Evolutionary conservation across 257 asterid species (phyloP).

Genomic region (Scutellaria baicalensis): DNA sequence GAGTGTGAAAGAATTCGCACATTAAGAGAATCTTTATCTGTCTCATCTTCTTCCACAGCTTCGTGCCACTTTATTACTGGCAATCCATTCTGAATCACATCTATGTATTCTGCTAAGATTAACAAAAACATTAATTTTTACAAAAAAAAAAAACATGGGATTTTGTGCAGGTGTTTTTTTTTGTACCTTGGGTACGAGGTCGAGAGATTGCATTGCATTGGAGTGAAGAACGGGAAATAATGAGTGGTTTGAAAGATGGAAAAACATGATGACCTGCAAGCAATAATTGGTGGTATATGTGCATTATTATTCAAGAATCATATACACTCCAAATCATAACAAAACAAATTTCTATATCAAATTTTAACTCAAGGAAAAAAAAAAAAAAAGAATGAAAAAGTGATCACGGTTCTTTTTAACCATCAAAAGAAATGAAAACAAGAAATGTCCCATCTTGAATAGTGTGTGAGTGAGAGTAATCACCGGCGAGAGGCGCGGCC

Average conservation of each 20-base stretch:
- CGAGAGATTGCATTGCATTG: conserved; percentile 42
- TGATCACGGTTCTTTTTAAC: background rate
- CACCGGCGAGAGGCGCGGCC: conserved; percentile 24
- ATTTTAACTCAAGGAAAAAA: background rate
- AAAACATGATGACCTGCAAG: conserved; percentile 29
- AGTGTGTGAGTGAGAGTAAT: background rate
- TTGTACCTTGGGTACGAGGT: conserved; percentile 24
- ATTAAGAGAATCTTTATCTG: conserved; percentile 21
- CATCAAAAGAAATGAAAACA: background rate
- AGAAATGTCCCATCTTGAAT: background rate
- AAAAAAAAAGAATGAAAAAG: background rate
- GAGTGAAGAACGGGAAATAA: conserved; percentile 9
- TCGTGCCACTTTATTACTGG: conserved; percentile 49
- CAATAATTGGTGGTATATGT: conserved; percentile 10
- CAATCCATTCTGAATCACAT: conserved; percentile 43
- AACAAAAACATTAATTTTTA: background rate
- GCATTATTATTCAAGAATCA: background rate
- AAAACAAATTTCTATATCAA: background rate
- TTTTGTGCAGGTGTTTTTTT: too few species aligned
- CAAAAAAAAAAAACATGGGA: background rate
- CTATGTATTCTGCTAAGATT: conserved; percentile 28
- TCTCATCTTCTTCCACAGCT: conserved; percentile 39
- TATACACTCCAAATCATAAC: background rate
- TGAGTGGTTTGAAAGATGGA: conserved; percentile 4
- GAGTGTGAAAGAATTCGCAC: conserved; percentile 23